Evolutionary conservation across 2,329 filamentous ascomycete species (phyloP).

Genomic region (Zelopaecilomyces penicillatus): DNA sequence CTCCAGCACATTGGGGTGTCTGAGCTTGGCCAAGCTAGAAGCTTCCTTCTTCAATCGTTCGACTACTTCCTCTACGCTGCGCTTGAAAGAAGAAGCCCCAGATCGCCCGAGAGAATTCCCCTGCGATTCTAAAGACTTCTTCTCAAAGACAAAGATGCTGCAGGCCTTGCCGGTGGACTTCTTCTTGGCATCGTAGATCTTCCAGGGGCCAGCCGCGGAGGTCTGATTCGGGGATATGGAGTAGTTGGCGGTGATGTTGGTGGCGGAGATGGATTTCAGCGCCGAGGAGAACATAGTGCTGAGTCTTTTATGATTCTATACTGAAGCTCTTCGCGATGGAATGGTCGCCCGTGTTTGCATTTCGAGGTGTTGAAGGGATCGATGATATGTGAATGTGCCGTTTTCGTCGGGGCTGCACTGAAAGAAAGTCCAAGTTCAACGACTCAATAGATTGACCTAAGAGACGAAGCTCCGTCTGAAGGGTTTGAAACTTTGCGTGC

Average conservation of each 20-base stretch:
- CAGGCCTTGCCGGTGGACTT: conserved; percentile 85
- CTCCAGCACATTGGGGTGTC: conserved; percentile 88
- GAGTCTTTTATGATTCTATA: background rate
- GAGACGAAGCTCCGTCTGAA: too few relatives aligned
- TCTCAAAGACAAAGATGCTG: conserved; percentile 92
- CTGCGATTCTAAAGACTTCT: conserved; percentile 66
- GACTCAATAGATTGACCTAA: too few relatives aligned
- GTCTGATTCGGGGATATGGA: conserved; percentile 65
- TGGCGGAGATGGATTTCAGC: conserved; percentile 82
- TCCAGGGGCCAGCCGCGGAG: conserved; percentile 88
- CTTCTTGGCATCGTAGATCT: conserved; percentile 95
- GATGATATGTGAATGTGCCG: too few relatives aligned
- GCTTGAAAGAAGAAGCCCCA: conserved; percentile 60
- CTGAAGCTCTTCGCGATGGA: too few relatives aligned
- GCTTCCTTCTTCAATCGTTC: conserved; percentile 90
- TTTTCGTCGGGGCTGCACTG: too few relatives aligned
- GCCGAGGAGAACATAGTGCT: conserved; percentile 81
- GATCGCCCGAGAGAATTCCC: conserved; percentile 30
- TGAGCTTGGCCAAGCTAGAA: conserved; percentile 73
- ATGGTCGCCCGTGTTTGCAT: too few relatives aligned
- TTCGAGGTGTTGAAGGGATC: too few relatives aligned
- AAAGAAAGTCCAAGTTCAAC: too few relatives aligned
- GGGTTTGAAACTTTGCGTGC: too few relatives aligned
- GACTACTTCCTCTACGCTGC: conserved; percentile 78
- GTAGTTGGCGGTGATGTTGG: conserved; percentile 91